Base-by-base conservation (phyloP, 768 basidiomycete genomes). In the Solioccasus polychromus region DNA sequence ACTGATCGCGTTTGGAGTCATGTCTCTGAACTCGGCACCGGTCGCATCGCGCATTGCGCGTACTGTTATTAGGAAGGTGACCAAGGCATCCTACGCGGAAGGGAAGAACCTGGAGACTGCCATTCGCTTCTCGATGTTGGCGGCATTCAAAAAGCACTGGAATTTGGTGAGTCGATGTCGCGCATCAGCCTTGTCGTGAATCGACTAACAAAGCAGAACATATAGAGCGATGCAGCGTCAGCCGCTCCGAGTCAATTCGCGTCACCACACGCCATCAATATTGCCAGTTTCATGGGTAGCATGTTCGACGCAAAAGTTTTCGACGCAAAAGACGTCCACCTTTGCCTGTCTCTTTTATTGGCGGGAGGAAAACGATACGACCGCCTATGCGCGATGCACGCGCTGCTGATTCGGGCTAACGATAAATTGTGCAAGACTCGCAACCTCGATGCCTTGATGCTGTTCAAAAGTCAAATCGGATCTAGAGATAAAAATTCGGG, bases 321-420 rank as follows among this genome's bases (percentile, higher is more conserved):
- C 31, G 43, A 26, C 2, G 60, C 51, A 3, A 57, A 42, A 26
- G 69, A 71, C 36, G 40, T 68, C 39, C 48, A 60, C 22, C n/a
- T 52, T n/a, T 69, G 68, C 47, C 34, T 71, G 28, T 41, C 39
- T 19, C 36, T 60, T 9, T 47, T 71, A 0, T n/a, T 42, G 18
- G 43, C 51, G 14, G 61, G 55, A 20, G 47, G 51, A 10, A 51
- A 51, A 24, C 22, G 52, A 30, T 53, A 65, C 29, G 54, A 65
- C 17, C 59, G 59, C 14, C 36, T 71, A 34, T 60, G 62, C 34
- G 70, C 67, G 3, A 65, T 66, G 50, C 70, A 69, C 17, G 69
- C 69, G 0, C 22, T 71, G 22, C 29, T 71, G 25, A 37, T 56
- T 20, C 64, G 64, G 39, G 59, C 65, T 38, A 63, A 67, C 38